Conservation (phyloP, 2,329 filamentous ascomycete genomes). For the Ophiostoma montium region DNA sequence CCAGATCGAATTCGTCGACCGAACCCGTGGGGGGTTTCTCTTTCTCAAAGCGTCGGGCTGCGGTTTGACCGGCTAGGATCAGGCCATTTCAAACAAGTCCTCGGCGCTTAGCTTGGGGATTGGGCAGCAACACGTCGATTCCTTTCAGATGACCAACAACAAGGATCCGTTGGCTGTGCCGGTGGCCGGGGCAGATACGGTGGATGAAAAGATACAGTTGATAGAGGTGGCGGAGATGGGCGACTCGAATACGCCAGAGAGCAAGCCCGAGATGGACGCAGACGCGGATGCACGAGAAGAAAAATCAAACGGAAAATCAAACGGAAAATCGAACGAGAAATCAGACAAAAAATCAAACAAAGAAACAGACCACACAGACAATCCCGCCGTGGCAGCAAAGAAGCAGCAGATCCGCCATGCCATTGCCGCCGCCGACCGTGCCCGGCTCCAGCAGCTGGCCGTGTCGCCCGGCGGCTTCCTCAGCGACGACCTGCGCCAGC, state of each 20-base stretch:
- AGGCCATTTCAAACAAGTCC: too few relatives aligned
- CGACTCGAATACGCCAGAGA: neutral
- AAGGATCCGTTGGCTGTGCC: too few relatives aligned
- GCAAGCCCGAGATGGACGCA: too few relatives aligned
- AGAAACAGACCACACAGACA: neutral
- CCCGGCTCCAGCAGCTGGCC: slow-evolving; percentile 42
- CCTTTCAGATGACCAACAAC: too few relatives aligned
- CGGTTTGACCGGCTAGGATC: neutral
- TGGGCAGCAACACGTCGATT: too few relatives aligned
- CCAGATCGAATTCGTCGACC: too few relatives aligned
- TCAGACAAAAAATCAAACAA: neutral
- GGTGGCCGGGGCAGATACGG: too few relatives aligned
- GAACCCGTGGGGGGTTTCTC: neutral
- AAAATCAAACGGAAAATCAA: neutral
- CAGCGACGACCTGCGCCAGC: slow-evolving; percentile 51
- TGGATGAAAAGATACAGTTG: too few relatives aligned
- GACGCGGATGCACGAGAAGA: too few relatives aligned
- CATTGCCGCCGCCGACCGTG: slow-evolving; percentile 43
- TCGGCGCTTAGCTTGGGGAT: too few relatives aligned
- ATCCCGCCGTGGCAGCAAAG: slow-evolving; percentile 18
- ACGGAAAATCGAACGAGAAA: neutral
- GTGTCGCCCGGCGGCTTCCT: slow-evolving; percentile 53
- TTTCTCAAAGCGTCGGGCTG: too few relatives aligned
- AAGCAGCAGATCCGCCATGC: slow-evolving; percentile 40
- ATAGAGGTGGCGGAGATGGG: too few relatives aligned